A percentile compares a stretch with the other conserved stretches of the same genome.
Conservation (phyloP, 225 moss, liverwort and hornwort species). For the Takakia lepidozioides region DNA sequence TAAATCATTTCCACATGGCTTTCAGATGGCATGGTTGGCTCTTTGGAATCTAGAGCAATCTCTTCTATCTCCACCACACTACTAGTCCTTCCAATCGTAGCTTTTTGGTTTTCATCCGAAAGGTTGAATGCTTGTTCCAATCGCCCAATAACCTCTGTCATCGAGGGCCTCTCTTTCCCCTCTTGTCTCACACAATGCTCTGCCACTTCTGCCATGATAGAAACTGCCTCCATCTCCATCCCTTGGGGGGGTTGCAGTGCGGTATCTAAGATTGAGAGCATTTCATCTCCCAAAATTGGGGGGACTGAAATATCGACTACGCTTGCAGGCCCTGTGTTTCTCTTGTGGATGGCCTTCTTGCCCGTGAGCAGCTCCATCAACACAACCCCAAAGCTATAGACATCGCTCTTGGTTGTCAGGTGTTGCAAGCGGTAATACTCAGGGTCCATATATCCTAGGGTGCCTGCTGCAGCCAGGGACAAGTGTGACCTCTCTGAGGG, state of each 20-base stretch:
- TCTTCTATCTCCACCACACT: too few relatives aligned
- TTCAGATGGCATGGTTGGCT: too few relatives aligned
- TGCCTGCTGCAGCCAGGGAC: not conserved
- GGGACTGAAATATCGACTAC: constrained; percentile 15
- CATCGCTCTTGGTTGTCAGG: constrained; percentile 15
- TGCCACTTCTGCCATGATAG: constrained; percentile 12
- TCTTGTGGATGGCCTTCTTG: constrained; percentile 10
- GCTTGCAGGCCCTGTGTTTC: not conserved
- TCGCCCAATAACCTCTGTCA: constrained; percentile 12
- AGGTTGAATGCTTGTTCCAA: constrained; percentile 16
- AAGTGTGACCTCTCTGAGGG: not conserved
- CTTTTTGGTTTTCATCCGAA: not conserved
- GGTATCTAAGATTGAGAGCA: constrained; percentile 7
- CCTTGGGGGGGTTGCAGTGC: not conserved
- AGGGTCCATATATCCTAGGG: constrained; percentile 10
- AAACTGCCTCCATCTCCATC: constrained; percentile 6
- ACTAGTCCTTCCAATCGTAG: too few relatives aligned
- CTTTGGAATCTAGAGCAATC: too few relatives aligned
- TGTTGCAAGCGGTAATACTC: constrained; percentile 8
- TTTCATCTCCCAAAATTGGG: constrained; percentile 6
- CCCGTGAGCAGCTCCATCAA: constrained; percentile 14
- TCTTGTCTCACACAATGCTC: constrained; percentile 6
- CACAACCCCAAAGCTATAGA: constrained; percentile 12
- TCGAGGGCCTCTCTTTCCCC: constrained; percentile 12
- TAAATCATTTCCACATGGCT: too few relatives aligned